Evolutionary conservation across 1,284 basidiomycete genomes (phyloP).

Genomic region (Trichosporon ovoides): DNA sequence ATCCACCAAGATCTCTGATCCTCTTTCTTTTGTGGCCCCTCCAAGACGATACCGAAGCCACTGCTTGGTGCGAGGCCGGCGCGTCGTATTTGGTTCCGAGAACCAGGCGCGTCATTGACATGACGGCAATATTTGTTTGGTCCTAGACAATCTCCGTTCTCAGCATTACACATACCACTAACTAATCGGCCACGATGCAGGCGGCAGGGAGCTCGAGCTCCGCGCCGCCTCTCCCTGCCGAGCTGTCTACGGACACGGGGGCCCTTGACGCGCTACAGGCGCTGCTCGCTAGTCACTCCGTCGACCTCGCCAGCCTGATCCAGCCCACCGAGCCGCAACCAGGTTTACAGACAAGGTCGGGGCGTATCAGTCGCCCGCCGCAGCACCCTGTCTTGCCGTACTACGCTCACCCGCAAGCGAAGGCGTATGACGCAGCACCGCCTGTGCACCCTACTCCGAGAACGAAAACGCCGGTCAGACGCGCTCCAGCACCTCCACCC

Average conservation of each 20-base stretch:
- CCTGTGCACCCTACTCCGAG: neutral
- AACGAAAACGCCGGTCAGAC: neutral
- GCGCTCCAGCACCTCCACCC: too few species aligned
- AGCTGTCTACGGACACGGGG: neutral
- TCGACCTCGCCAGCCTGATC: neutral
- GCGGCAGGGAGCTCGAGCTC: neutral
- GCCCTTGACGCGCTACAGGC: neutral
- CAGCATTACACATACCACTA: too few species aligned
- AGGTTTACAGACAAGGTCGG: neutral
- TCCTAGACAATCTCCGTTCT: too few species aligned
- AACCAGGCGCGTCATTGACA: too few species aligned
- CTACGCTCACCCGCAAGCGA: neutral
- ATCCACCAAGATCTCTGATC: conserved; percentile 20
- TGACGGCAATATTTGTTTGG: too few species aligned
- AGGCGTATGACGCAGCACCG: neutral
- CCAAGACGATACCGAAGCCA: too few species aligned
- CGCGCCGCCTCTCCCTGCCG: neutral
- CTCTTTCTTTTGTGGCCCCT: neutral
- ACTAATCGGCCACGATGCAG: neutral
- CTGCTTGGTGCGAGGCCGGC: too few species aligned
- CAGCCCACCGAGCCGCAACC: neutral
- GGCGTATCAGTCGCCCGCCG: neutral
- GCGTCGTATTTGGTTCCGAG: too few species aligned
- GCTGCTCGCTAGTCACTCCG: neutral
- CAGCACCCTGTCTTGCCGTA: neutral